Evolutionary conservation across 2,329 filamentous ascomycete genomes (phyloP).

Genomic region (Fusarium guadeloupense): DNA sequence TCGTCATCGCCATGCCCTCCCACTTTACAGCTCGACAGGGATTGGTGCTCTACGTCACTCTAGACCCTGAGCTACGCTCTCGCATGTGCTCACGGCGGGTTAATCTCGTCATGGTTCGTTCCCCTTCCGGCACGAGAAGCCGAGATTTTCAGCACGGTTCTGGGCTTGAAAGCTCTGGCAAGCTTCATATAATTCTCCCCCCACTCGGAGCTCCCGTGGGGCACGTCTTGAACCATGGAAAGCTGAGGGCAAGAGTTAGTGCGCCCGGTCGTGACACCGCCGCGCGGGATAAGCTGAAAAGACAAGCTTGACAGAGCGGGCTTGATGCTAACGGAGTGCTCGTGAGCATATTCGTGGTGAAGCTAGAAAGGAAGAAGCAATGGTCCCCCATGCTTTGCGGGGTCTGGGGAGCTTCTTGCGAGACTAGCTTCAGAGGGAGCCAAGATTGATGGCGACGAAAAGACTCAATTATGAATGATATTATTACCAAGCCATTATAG

Average conservation of each 20-base stretch:
- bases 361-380: conserved; percentile 23
- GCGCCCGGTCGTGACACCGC: conserved; percentile 13
- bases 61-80: conserved; percentile 26
- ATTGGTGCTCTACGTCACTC: conserved; percentile 39
- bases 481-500: conserved; percentile 3
- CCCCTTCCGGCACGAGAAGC: neutral
- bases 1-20: conserved; percentile 18
- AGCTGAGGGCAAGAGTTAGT: conserved; percentile 11
- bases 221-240: neutral
- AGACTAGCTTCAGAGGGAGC: conserved; percentile 14
- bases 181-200: conserved; percentile 6
- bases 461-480: neutral
- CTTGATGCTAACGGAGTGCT: neutral
- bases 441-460: neutral
- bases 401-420: neutral
- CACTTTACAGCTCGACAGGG: conserved; percentile 16
- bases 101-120: neutral
- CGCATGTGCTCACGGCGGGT: neutral
- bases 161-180: conserved; percentile 1
- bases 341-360: neutral
- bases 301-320: conserved; percentile 1
- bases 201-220: conserved; percentile 10
- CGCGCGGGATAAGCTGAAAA: conserved; percentile 21
- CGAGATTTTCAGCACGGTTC: neutral
- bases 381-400: neutral